Evolutionary conservation across 768 basidiomycete species (phyloP).

Genomic region (Russula brevipes): DNA sequence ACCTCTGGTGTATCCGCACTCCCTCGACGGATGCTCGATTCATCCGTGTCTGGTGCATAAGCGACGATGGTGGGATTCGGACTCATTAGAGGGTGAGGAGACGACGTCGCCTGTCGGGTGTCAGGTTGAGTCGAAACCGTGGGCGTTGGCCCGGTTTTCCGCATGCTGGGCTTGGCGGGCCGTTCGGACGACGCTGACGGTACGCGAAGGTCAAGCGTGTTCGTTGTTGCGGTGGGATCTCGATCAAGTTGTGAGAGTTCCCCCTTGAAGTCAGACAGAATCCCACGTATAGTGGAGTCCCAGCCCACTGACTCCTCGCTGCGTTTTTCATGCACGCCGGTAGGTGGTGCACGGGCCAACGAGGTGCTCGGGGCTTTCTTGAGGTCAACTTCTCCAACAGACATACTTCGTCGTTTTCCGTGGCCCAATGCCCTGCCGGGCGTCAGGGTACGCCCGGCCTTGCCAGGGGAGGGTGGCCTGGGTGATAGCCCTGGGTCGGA

Average conservation of each 20-base stretch:
- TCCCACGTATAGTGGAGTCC: constrained; percentile 51
- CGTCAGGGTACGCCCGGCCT: constrained; percentile 20
- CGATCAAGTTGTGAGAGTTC: constrained; percentile 52
- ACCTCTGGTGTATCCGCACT: constrained; percentile 2
- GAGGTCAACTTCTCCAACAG: constrained; percentile 29
- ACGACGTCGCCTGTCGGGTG: constrained; percentile 1
- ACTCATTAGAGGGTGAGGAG: constrained; percentile 9
- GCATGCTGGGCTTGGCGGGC: constrained; percentile 24
- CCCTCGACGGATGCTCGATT: neutral
- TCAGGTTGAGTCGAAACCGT: neutral
- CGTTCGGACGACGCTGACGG: constrained; percentile 49
- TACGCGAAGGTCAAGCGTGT: constrained; percentile 58
- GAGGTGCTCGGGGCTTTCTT: constrained; percentile 40
- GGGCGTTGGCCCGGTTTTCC: constrained; percentile 24
- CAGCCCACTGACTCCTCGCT: constrained; percentile 33
- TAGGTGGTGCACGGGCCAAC: constrained; percentile 36
- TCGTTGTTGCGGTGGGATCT: constrained; percentile 46
- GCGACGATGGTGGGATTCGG: constrained; percentile 21
- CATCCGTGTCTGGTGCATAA: constrained; percentile 18
- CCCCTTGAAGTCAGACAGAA: constrained; percentile 69
- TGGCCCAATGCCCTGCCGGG: neutral
- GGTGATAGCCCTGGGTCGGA: constrained; percentile 26
- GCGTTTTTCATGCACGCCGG: constrained; percentile 37
- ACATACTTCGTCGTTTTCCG: constrained; percentile 33
- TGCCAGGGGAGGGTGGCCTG: constrained; percentile 29